Evolutionary conservation across 345 rosid species (phyloP), one percentile per base, ranked within the genome.

Genomic region (Murraya paniculata): DNA sequence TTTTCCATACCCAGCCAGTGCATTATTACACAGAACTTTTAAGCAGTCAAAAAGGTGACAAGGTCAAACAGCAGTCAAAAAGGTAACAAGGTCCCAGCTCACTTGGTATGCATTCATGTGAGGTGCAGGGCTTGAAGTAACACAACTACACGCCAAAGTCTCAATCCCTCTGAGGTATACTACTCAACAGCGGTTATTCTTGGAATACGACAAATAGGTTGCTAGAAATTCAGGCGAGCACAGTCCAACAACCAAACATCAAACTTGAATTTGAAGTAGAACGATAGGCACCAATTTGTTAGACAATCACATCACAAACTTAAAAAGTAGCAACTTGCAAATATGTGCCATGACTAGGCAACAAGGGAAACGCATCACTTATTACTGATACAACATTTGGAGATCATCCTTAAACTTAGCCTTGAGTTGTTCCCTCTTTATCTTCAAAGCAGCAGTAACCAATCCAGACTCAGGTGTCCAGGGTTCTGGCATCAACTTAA

Each of bases 391-490:
- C 59, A 93, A 71, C 84, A 88, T 87, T 59, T 81, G 81, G 80
- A 93, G 97, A 45, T 89, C 94, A 22, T 91, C 92, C 79, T 88
- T 91, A 75, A 82, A 94, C 80, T 80, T 89, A 35, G 89, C 38
- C 83, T 87, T 94, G 21, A 93, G 55, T 61, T 87, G 98, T 73
- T 94, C 95, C 79, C 95, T 89, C 86, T 86, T 92, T 69, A 92
- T 86, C 86, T 93, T 90, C 55, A 93, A 82, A 27, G 98, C 94
- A 36, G 90, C 92, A 4, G 92, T 93, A 48, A 90, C 97, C 64
- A 93, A 75, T 21, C 97, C 96, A 0, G 92, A 86, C 74, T 93
- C 92, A 0, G 98, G 98, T 64, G 98, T 91, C 98, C 97, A 93
- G 22, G 89, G 89, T 27, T 93, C 95, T 0, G 94, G 78, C 28